phyloP scores from a whole-genome alignment of 768 basidiomycete genomes.

The Trichaptum fuscoviolaceum region DNA sequence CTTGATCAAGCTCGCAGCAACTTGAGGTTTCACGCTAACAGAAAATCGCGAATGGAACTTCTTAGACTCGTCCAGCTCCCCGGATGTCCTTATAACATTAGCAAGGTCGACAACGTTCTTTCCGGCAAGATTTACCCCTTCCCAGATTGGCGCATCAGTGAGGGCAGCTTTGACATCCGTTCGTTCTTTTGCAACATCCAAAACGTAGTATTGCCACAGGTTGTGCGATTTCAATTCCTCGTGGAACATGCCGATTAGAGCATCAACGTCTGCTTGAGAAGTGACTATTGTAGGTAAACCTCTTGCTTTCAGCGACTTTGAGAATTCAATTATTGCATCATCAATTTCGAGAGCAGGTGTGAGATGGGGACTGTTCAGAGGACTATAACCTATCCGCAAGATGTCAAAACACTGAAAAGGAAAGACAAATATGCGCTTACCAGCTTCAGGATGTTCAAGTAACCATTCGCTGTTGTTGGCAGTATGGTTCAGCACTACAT shows the following conservation, averaged over 20 bases:
- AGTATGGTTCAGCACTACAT: slow-evolving; percentile 97
- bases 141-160: slow-evolving; percentile 48
- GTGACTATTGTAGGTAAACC: slow-evolving; percentile 70
- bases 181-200: slow-evolving; percentile 67
- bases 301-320: slow-evolving; percentile 51
- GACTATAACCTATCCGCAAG: slow-evolving; percentile 66
- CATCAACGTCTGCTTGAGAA: slow-evolving; percentile 62
- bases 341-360: slow-evolving; percentile 92
- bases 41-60: slow-evolving; percentile 63
- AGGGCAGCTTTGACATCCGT: slow-evolving; percentile 53
- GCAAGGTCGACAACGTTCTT: slow-evolving; percentile 65
- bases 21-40: slow-evolving; percentile 51
- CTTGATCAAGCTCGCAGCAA: slow-evolving; percentile 72
- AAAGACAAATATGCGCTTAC: slow-evolving; percentile 34
- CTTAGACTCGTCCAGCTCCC: slow-evolving; percentile 54
- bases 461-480: slow-evolving; percentile 94
- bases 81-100: slow-evolving; percentile 46
- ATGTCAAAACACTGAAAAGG: slow-evolving; percentile 1
- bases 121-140: slow-evolving; percentile 49
- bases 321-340: slow-evolving; percentile 78
- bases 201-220: slow-evolving; percentile 93
- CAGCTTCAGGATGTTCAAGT: slow-evolving; percentile 90
- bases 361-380: slow-evolving; percentile 87
- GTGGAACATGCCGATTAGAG: slow-evolving; percentile 59
- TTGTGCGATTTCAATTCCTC: slow-evolving; percentile 57